Conservation (phyloP, 495 filamentous ascomycete genomes). For the Daldinia vernicosa region DNA sequence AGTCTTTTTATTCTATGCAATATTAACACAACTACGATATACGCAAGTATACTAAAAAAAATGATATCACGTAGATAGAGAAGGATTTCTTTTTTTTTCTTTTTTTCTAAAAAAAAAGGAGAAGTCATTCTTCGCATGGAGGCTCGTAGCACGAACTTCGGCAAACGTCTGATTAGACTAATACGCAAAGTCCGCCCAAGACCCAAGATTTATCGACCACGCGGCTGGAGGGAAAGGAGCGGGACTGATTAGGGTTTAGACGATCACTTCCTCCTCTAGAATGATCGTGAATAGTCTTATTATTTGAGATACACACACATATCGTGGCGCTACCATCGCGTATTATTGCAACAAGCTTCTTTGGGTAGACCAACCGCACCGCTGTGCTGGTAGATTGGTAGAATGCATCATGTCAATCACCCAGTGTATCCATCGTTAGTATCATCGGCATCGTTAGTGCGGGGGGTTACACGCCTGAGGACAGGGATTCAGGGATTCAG, state of each 20-base stretch:
- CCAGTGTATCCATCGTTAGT: conserved; percentile 2
- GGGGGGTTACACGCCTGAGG: conserved; percentile 23
- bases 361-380: conserved; percentile 11
- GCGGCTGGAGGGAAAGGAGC: too few species aligned
- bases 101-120: too few species aligned
- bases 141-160: conserved; percentile 2
- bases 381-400: conserved; percentile 15
- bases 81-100: too few species aligned
- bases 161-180: conserved; percentile 29
- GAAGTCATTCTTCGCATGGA: not conserved
- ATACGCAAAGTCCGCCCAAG: conserved; percentile 5
- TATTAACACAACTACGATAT: not conserved
- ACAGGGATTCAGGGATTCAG: conserved; percentile 22
- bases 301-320: not conserved
- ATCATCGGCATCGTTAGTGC: conserved; percentile 22
- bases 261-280: conserved; percentile 4
- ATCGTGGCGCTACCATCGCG: conserved; percentile 11
- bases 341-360: not conserved
- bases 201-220: not conserved
- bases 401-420: conserved; percentile 32
- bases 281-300: conserved; percentile 14
- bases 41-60: not conserved
- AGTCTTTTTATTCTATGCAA: not conserved
- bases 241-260: conserved; percentile 14
- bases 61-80: not conserved